Evolutionary conservation across 2,329 filamentous ascomycete genomes (phyloP).

Genomic region (Monosporascus sp.): DNA sequence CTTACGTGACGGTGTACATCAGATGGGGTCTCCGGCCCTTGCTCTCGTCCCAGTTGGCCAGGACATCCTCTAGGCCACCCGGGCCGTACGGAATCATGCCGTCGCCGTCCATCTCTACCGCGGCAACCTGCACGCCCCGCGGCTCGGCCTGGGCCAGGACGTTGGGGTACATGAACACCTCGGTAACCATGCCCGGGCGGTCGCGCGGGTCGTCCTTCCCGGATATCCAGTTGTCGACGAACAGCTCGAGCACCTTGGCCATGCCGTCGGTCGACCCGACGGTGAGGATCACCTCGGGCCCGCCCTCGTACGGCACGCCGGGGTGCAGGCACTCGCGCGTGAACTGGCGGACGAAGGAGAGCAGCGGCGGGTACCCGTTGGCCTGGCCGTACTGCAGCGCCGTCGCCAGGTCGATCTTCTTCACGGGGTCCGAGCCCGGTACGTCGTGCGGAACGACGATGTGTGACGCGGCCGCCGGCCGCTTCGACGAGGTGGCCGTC

Average conservation of each 20-base stretch:
- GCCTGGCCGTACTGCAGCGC: constrained; percentile 86
- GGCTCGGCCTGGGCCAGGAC: constrained; percentile 63
- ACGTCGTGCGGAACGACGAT: constrained; percentile 59
- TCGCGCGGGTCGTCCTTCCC: constrained; percentile 61
- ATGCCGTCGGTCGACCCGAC: constrained; percentile 85
- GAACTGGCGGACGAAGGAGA: constrained; percentile 75
- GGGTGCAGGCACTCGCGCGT: constrained; percentile 72
- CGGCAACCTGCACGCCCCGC: constrained; percentile 65
- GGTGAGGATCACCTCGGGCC: constrained; percentile 73
- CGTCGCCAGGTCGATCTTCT: constrained; percentile 73
- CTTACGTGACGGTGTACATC: constrained; percentile 85
- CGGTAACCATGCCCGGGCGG: constrained; percentile 71
- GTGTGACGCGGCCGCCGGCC: constrained; percentile 37
- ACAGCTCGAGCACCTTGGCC: constrained; percentile 67
- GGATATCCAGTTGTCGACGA: constrained; percentile 71
- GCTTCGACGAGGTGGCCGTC: constrained; percentile 21
- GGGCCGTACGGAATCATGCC: constrained; percentile 73
- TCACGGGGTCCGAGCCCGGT: constrained; percentile 49
- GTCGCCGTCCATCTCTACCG: constrained; percentile 70
- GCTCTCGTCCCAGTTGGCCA: constrained; percentile 74
- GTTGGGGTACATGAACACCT: constrained; percentile 77
- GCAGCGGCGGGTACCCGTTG: constrained; percentile 73
- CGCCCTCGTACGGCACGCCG: constrained; percentile 70
- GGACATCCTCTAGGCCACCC: constrained; percentile 70
- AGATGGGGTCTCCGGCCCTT: constrained; percentile 74